These are phyloP conservation scores for Cyclotella cryptica DNA, from an alignment of 108 stramenopile species.

Conservation along the genomic window DNA sequence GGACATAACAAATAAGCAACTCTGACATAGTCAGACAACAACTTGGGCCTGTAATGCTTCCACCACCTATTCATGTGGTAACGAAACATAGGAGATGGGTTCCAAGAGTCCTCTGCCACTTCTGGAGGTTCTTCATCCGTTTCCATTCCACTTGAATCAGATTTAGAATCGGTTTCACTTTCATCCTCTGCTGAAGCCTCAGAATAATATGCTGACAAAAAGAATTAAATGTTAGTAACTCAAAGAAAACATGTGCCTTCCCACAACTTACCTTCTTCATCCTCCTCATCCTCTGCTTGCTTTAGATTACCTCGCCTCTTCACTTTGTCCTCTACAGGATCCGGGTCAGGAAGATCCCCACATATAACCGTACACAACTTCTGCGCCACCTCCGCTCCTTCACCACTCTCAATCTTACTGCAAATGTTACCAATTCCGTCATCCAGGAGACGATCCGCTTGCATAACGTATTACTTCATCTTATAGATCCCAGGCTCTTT, in stretches of 20 bases:
- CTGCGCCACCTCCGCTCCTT: too few relatives aligned
- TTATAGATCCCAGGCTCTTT: background rate
- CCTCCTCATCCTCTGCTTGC: background rate
- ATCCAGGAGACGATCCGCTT: conserved; percentile 2
- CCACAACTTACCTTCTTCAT: background rate
- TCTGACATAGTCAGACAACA: conserved; percentile 6
- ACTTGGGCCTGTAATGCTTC: background rate
- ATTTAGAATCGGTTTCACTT: background rate
- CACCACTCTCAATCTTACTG: too few relatives aligned
- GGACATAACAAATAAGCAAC: conserved; percentile 13
- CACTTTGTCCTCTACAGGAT: too few relatives aligned
- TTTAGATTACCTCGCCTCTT: background rate
- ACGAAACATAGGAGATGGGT: background rate
- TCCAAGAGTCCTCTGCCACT: background rate
- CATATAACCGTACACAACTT: background rate
- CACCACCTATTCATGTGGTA: background rate
- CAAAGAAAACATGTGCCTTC: too few relatives aligned
- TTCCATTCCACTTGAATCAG: background rate
- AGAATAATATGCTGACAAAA: too few relatives aligned
- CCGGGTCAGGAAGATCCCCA: background rate
- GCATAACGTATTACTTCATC: conserved; percentile 5
- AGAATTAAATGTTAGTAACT: too few relatives aligned
- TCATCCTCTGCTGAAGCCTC: background rate
- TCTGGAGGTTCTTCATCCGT: background rate
- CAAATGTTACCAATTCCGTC: background rate